Conservation (phyloP, 805 yeast species). For the Zygoascus biomembranicola region DNA sequence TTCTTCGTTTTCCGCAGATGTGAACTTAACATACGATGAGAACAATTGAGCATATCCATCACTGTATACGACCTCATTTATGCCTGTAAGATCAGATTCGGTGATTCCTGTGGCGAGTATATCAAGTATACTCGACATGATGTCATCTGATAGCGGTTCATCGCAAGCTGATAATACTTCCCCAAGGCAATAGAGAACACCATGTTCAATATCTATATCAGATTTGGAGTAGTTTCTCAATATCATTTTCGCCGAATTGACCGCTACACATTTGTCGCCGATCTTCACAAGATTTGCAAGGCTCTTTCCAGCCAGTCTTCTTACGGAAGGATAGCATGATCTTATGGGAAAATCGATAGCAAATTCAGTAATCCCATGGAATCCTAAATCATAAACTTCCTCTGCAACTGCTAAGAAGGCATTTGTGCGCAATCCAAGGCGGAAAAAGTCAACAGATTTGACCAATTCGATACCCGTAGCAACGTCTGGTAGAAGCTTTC, state of each 20-base stretch:
- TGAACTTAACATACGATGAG: background rate
- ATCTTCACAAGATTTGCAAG: slow-evolving; percentile 18
- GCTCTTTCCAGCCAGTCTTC: slow-evolving; percentile 36
- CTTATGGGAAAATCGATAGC: slow-evolving; percentile 29
- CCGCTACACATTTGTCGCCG: background rate
- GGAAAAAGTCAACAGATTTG: slow-evolving; percentile 48
- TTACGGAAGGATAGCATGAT: slow-evolving; percentile 35
- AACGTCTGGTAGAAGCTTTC: slow-evolving; percentile 24
- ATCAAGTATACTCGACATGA: background rate
- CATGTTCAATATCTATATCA: slow-evolving; percentile 19
- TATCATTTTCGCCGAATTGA: background rate
- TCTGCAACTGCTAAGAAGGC: slow-evolving; percentile 35
- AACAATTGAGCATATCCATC: slow-evolving; percentile 26
- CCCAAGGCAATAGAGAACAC: slow-evolving; percentile 19
- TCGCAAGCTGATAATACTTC: slow-evolving; percentile 8
- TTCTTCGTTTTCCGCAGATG: background rate
- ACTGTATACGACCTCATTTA: slow-evolving; percentile 23
- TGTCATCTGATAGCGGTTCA: background rate
- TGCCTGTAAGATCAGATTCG: slow-evolving; percentile 6
- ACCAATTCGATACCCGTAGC: slow-evolving; percentile 34
- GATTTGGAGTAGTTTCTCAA: background rate
- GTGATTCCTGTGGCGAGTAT: slow-evolving; percentile 5
- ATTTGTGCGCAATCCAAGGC: slow-evolving; percentile 36
- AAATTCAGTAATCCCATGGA: slow-evolving; percentile 19
- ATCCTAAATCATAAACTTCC: slow-evolving; percentile 17